Evolutionary conservation across 2,329 filamentous ascomycete genomes (phyloP), one percentile per base, ranked within the genome.

Genomic region (Exophiala oligosperma): DNA sequence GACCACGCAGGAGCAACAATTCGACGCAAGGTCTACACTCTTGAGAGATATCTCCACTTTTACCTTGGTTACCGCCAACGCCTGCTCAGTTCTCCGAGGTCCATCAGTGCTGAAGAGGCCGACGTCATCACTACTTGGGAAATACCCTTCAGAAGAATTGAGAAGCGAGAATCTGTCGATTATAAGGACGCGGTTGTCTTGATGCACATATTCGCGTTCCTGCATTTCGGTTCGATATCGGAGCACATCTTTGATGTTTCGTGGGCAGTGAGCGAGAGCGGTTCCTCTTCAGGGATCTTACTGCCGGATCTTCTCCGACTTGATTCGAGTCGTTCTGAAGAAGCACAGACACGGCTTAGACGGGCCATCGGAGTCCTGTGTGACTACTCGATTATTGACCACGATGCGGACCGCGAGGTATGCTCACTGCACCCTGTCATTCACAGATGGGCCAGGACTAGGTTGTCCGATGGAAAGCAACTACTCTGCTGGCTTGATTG

Each of bases 1-100:
- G 61, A 63, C 41, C 65, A 70, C 38, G 70, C 70, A 2, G 69
- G 69, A 14, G 61, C 58, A 9, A 46, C 65, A 0, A 68, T 72
- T 11, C 51, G 50, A 8, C 52, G 59, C 8, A 59, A 62, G 26
- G 23, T 67, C 9, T 70, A 64, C 55, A 55, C 48, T n/a, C 49
- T 70, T 11, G 61, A 64, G 38, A 62, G 66, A 17, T 71, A 70
- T 59, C 50, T 69, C 2, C 23, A 44, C 9, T 61, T 64, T 35
- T 66, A 66, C 50, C 40, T 60, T 28, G 59, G 41, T 6, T 43
- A 59, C 26, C 55, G 59, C 32, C 35, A 48, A 38, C 49, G 40
- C 28, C 51, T 66, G 7, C 57, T 59, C n/a, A 58, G 47, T 21
- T 21, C 21, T 21, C 24, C 12, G 11, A 52, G 24, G 41, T 37